Conservation (phyloP, 352 stramenopile species). For the Pythium biforme region DNA sequence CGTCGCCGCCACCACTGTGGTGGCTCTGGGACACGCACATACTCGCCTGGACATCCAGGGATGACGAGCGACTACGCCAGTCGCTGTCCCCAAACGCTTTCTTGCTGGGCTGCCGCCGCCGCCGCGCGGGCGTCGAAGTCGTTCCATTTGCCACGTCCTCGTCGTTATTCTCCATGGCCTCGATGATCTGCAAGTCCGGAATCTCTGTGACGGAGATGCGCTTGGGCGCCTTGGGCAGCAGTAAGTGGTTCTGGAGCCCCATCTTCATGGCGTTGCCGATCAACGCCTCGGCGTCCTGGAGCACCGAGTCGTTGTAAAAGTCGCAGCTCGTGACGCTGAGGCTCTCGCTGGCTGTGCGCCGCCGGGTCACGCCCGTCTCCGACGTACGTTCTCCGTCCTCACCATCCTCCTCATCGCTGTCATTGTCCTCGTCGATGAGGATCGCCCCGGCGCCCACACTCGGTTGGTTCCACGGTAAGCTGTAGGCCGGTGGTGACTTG, state of each 20-base stretch:
- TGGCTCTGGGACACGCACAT: constrained; percentile 4
- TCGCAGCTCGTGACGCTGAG: constrained; percentile 23
- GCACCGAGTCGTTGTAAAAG: constrained; percentile 48
- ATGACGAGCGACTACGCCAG: constrained; percentile 18
- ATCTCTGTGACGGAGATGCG: constrained; percentile 70
- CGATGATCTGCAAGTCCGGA: constrained; percentile 64
- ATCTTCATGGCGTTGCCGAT: constrained; percentile 75
- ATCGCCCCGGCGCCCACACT: constrained; percentile 19
- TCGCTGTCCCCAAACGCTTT: constrained; percentile 2
- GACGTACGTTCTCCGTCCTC: background rate
- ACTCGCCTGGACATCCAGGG: constrained; percentile 14
- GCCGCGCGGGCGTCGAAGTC: background rate
- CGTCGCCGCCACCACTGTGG: background rate
- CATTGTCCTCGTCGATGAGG: constrained; percentile 28
- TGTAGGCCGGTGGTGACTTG: constrained; percentile 36
- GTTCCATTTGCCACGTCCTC: background rate
- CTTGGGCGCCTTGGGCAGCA: constrained; percentile 46
- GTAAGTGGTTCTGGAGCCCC: constrained; percentile 54
- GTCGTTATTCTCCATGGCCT: constrained; percentile 33
- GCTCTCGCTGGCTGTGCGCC: constrained; percentile 16
- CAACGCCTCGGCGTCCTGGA: constrained; percentile 66
- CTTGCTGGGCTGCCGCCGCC: constrained; percentile 5
- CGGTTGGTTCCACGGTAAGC: constrained; percentile 62
- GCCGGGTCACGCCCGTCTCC: background rate
- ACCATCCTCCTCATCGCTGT: constrained; percentile 19